Evolutionary conservation across 257 asterid species (phyloP), one percentile per base, ranked within the genome.

Genomic region (Gynochthodes officinalis): DNA sequence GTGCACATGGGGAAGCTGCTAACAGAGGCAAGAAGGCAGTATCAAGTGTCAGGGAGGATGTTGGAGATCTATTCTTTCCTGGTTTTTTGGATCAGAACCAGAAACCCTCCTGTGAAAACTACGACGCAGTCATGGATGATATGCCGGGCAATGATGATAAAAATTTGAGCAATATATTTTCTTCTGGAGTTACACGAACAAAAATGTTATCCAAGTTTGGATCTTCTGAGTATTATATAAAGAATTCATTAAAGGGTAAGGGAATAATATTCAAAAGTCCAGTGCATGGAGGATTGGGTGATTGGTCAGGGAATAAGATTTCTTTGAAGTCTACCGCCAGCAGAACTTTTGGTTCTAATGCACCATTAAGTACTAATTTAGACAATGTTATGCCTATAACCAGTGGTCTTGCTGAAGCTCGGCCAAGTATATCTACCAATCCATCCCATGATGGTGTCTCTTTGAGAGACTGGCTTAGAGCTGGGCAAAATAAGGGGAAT

Each of bases 131-230:
- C 21, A 52, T 18, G 64, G 87, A 84, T 72, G 80, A 72, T 84
- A 63, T 72, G 59, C 75, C 58, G 52, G 39, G 39, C 52, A 82
- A 78, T 69, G 89, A 81, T 30, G 88, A 78, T 53, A 83, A 82
- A 77, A 79, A 75, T 78, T 64, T 75, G 70, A 88, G 65, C 32
- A 79, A 83, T 84, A 68, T 63, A 61, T 69, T 79, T 69, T 70
- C 96, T 59, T 71, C 93, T 79, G 93, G 90, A 76, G 89, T 94
- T 76, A 85, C 86, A 73, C 82, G 97, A 76, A 88, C 97, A 64
- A 94, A 91, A 82, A 87, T 89, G 21, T 66, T 91, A 43, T 89
- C 97, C 7, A 94, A 86, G 67, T 87, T 95, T 62, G 98, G 98
- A 55, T 85, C 84, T 78, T 86, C 97, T 13, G 92, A 89, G 76